Percentiles rank a stretch among this genome's conserved stretches.
Conservation (phyloP, 2,329 filamentous ascomycete genomes). For the Aspergillus sp. region DNA sequence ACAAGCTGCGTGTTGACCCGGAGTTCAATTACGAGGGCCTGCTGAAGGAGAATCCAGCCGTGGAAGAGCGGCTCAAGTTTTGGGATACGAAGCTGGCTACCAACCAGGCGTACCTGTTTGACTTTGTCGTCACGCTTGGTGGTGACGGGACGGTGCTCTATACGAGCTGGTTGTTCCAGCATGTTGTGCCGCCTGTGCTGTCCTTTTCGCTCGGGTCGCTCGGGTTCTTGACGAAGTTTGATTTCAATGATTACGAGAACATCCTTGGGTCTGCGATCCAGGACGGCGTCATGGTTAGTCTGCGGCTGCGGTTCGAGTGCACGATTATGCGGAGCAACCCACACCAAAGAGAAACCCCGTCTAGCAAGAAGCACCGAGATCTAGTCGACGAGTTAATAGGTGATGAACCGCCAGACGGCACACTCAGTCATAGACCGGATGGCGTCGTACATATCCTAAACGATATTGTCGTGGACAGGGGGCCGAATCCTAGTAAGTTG, state of each 20-base stretch:
- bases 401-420: conserved; percentile 76
- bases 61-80: conserved; percentile 65
- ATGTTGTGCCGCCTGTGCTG: conserved; percentile 87
- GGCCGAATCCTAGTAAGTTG: conserved; percentile 83
- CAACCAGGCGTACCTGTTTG: conserved; percentile 79
- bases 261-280: conserved; percentile 72
- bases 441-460: conserved; percentile 89
- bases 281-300: conserved; percentile 83
- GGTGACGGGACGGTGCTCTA: conserved; percentile 98
- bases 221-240: conserved; percentile 95
- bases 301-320: conserved; percentile 86
- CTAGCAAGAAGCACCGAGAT: conserved; percentile 55
- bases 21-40: conserved; percentile 73
- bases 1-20: conserved; percentile 68
- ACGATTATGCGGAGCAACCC: conserved; percentile 75
- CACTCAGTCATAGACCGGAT: conserved; percentile 81
- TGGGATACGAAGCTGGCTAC: conserved; percentile 82
- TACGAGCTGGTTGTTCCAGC: conserved; percentile 94
- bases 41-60: conserved; percentile 59
- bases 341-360: conserved; percentile 27
- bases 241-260: conserved; percentile 72
- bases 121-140: conserved; percentile 88
- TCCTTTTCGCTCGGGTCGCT: conserved; percentile 89
- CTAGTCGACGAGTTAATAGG: conserved; percentile 88
- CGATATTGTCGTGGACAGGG: conserved; percentile 92